phyloP scores from a whole-genome alignment of 306 rosid genomes.

The Vigna mungo region DNA sequence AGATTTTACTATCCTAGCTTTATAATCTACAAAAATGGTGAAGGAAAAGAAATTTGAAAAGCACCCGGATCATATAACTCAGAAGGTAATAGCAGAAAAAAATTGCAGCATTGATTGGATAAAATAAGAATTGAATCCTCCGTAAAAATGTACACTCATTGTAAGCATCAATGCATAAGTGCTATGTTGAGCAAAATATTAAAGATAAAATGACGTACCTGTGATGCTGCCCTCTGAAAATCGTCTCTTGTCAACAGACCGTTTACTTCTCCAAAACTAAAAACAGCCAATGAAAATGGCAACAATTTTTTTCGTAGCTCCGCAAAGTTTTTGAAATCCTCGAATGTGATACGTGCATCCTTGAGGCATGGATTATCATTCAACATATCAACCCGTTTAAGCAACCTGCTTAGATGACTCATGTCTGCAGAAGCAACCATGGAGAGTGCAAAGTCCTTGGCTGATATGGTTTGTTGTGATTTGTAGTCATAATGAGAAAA shows the following conservation, averaged over 20 bases:
- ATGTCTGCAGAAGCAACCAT: slow-evolving; percentile 90
- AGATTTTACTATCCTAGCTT: not conserved
- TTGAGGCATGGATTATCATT: slow-evolving; percentile 53
- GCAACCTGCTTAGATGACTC: slow-evolving; percentile 64
- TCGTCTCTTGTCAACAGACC: slow-evolving; percentile 72
- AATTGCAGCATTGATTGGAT: not conserved
- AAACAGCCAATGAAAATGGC: slow-evolving; percentile 83
- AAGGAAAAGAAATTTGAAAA: not conserved
- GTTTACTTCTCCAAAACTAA: slow-evolving; percentile 82
- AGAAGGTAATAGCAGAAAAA: not conserved
- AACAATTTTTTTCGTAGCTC: slow-evolving; percentile 69
- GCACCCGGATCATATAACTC: not conserved
- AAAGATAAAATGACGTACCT: slow-evolving; percentile 53
- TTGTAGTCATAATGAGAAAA: slow-evolving; percentile 90
- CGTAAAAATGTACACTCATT: not conserved
- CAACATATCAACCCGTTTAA: slow-evolving; percentile 67
- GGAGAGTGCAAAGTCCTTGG: slow-evolving; percentile 91
- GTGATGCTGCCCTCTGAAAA: slow-evolving; percentile 86
- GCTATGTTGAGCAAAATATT: slow-evolving; percentile 29
- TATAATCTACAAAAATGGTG: not conserved
- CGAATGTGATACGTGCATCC: slow-evolving; percentile 67
- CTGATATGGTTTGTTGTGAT: slow-evolving; percentile 65
- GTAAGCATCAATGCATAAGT: not conserved
- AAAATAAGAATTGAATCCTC: not conserved
- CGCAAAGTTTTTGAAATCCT: slow-evolving; percentile 83